Percentiles rank a stretch among this genome's conserved stretches.
phyloP scores from a whole-genome alignment of 176 grass and related monocot genomes.

The Bothriochloa decipiens region DNA sequence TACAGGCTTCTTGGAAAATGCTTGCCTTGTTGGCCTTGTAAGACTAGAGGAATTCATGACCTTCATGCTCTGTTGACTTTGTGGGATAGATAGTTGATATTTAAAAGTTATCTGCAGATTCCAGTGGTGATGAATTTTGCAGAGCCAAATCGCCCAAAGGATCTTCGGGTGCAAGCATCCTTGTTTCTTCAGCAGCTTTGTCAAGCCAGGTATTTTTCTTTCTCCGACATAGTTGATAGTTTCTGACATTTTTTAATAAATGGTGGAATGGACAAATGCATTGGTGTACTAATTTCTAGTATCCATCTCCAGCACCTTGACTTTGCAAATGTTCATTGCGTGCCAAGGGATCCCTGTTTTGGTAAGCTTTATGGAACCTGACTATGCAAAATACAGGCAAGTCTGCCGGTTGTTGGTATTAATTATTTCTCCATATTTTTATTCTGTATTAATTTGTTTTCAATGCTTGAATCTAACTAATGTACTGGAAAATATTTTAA shows the following conservation, averaged over 20 bases:
- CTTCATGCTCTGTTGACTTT: conserved; percentile 34
- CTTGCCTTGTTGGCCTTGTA: conserved; percentile 98
- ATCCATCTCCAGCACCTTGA: conserved; percentile 71
- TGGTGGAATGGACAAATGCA: conserved; percentile 7
- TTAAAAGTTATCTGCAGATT: conserved; percentile 62
- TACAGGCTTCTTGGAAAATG: conserved; percentile 82
- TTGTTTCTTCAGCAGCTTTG: conserved; percentile 95
- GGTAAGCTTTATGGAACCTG: conserved; percentile 93
- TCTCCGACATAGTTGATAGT: conserved; percentile 28
- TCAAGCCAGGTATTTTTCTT: conserved; percentile 75
- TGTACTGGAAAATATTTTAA: conserved; percentile 32
- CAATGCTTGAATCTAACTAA: conserved; percentile 29
- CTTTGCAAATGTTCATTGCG: conserved; percentile 98
- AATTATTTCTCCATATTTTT: conserved; percentile 8
- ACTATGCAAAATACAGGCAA: conserved; percentile 97
- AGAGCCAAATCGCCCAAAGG: conserved; percentile 70
- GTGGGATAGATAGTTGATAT: conserved; percentile 27
- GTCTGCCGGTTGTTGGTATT: conserved; percentile 36
- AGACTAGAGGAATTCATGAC: conserved; percentile 43
- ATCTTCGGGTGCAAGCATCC: conserved; percentile 93
- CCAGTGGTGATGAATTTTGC: conserved; percentile 86
- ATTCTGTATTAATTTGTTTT: conserved; percentile 29
- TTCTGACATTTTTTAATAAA: conserved; percentile 33
- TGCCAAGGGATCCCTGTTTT: conserved; percentile 98
- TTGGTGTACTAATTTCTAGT: conserved; percentile 43